Evolutionary conservation across 192 early-diverging fungal genomes (phyloP), one percentile per base, ranked within the genome.

Genomic region (Backusella sp.): DNA sequence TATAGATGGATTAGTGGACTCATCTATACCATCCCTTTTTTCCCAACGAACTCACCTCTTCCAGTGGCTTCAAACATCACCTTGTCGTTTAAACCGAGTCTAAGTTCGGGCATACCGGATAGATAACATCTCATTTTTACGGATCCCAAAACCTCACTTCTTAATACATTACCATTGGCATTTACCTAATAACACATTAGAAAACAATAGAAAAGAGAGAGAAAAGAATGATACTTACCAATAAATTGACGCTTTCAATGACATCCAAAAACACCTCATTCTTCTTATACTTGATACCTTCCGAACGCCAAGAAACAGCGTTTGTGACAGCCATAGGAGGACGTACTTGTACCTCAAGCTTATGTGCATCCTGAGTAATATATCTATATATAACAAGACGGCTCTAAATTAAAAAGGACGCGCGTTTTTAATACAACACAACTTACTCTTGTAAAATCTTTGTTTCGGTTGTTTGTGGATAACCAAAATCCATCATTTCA

Each of bases 321-420:
- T 90, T 88, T 34, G 90, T 92, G 36, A 92, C 91, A 1, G 93
- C 92, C 87, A 95, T 94, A 9, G 98, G 96, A 37, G 95, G 96
- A 6, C 96, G 88, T 21, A 93, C 91, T 80, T 94, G 94, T 34
- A 91, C 90, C 79, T 98, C 97, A 42, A 98, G 88, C 74, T 96
- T 96, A 78, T 98, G 93, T 70, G 94, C 94, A 83, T 99, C 98
- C 83, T 98, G 98, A 28, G 96, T 98, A 80, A 98, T 99, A 77
- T 99, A 97, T 77, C 91, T 83, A 69, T 37, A 23, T n/a, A n/a
- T n/a, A n/a, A n/a, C 21, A 62, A 70, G 37, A 39, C 0, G 9
- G 9, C 9, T 39, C 37, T 39, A 32, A 66, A 70, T 11, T 11
- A 14, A 11, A 14, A 11, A 56, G 1, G 53, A 21, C 53, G 19